Conservation (phyloP, 2,329 filamentous ascomycete genomes). For the Neopestalotiopsis rosae region DNA sequence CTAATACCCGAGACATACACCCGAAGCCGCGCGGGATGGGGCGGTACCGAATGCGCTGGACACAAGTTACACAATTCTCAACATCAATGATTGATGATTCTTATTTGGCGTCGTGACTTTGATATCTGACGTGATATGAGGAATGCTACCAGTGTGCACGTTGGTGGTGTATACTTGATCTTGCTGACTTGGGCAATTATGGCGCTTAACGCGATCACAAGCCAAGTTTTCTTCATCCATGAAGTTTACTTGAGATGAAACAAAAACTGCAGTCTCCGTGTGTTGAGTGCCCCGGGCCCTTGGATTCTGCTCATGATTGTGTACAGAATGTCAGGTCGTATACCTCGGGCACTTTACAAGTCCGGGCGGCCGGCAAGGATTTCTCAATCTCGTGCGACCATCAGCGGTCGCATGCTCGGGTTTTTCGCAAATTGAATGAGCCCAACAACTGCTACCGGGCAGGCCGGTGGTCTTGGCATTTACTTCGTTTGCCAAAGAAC, state of each 20-base stretch:
- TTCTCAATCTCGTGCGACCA: not conserved
- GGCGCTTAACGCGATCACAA: constrained; percentile 1
- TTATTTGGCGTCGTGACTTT: not conserved
- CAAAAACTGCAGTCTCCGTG: not conserved
- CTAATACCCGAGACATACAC: constrained; percentile 9
- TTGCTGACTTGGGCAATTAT: not conserved
- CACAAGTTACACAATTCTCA: not conserved
- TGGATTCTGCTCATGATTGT: not conserved
- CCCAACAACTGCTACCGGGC: not conserved
- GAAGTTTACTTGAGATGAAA: constrained; percentile 11
- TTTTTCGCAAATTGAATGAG: not conserved
- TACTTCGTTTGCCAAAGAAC: not conserved
- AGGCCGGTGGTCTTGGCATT: not conserved
- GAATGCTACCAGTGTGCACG: not conserved
- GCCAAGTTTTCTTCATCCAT: not conserved
- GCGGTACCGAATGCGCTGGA: not conserved
- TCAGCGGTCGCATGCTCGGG: not conserved
- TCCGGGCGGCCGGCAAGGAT: not conserved
- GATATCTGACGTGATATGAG: not conserved
- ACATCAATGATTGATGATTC: not conserved
- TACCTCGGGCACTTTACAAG: not conserved
- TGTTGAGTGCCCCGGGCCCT: not conserved
- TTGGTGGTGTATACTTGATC: not conserved
- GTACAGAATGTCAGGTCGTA: not conserved
- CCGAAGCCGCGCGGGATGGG: constrained; percentile 12